Evolutionary conservation across 495 filamentous ascomycete species (phyloP).

Genomic region (Penicillium canariense): DNA sequence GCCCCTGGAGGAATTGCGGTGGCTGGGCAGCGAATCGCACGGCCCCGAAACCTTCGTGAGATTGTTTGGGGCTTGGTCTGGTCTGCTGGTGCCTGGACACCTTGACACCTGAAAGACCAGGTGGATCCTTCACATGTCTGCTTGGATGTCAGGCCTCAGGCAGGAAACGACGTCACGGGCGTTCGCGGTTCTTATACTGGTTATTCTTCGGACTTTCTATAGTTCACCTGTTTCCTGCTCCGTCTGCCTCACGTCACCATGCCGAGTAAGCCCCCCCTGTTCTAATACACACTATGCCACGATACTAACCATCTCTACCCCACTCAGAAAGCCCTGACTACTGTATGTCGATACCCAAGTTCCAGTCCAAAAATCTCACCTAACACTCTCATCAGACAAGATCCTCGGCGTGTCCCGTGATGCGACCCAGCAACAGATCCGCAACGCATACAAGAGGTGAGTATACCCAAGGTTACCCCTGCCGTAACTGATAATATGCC

Average conservation of each 20-base stretch:
- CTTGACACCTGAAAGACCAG: background rate
- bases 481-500: too few species aligned
- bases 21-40: background rate
- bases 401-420: constrained; percentile 71
- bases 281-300: background rate
- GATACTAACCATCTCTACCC: constrained; percentile 1
- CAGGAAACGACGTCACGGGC: constrained; percentile 23
- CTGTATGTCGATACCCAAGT: constrained; percentile 13
- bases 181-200: constrained; percentile 1
- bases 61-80: background rate
- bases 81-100: background rate
- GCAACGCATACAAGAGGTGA: constrained; percentile 91
- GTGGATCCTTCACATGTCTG: background rate
- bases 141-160: background rate
- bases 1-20: constrained; percentile 3
- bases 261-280: constrained; percentile 22
- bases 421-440: constrained; percentile 80
- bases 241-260: constrained; percentile 11
- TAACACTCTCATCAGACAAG: constrained; percentile 42
- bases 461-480: background rate
- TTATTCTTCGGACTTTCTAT: background rate
- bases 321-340: constrained; percentile 20
- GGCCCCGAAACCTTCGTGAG: too few species aligned
- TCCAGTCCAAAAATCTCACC: background rate
- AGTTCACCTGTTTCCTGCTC: background rate